phyloP scores from a whole-genome alignment of 768 basidiomycete genomes.

The Jaapia argillacea region DNA sequence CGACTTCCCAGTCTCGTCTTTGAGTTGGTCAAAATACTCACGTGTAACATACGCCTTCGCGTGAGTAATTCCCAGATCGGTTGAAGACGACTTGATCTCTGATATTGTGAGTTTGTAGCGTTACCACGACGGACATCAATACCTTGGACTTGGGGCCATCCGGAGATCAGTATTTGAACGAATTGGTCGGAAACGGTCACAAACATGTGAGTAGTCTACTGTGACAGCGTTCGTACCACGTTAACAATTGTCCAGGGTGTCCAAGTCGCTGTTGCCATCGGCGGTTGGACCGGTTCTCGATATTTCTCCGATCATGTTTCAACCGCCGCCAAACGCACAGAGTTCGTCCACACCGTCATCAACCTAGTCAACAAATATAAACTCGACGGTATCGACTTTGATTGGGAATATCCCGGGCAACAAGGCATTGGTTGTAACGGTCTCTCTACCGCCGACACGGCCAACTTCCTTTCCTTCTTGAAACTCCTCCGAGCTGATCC shows the following conservation, averaged over 20 bases:
- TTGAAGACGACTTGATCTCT: not conserved
- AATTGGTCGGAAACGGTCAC: conserved; percentile 14
- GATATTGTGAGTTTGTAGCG: not conserved
- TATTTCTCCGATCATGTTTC: conserved; percentile 51
- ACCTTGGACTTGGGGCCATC: conserved; percentile 14
- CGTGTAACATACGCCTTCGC: conserved; percentile 52
- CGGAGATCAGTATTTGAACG: conserved; percentile 13
- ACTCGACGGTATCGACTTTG: conserved; percentile 60
- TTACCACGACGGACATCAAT: conserved; percentile 12
- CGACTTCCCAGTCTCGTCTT: conserved; percentile 27
- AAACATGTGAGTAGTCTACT: conserved; percentile 10
- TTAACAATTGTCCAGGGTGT: conserved; percentile 3
- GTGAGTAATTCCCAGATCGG: conserved; percentile 26
- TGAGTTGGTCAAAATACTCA: conserved; percentile 49
- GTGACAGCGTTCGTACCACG: not conserved
- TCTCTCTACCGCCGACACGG: conserved; percentile 51
- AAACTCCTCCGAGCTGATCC: conserved; percentile 52
- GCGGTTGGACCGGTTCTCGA: conserved; percentile 57
- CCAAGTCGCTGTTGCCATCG: conserved; percentile 22
- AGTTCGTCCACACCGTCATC: conserved; percentile 45
- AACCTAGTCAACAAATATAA: conserved; percentile 36
- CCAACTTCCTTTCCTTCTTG: conserved; percentile 74
- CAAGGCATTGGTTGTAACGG: conserved; percentile 65
- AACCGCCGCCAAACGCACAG: conserved; percentile 41
- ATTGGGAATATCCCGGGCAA: conserved; percentile 80